phyloP scores from a whole-genome alignment of 805 yeast genomes.

The Candida ficus region DNA sequence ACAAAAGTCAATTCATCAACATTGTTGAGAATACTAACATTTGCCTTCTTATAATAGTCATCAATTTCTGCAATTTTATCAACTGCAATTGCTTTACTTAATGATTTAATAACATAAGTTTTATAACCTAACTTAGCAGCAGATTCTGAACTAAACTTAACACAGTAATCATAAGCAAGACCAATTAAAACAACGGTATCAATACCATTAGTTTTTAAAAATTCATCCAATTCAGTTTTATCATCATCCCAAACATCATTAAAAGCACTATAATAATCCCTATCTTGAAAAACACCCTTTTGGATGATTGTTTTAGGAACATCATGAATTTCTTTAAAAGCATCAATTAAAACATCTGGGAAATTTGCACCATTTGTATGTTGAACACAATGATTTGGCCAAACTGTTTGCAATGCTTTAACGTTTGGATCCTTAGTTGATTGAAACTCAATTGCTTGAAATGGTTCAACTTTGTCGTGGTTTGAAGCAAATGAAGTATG shows the following conservation, averaged over 20 bases:
- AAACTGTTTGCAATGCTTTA: constrained; percentile 43
- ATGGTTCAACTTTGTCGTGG: constrained; percentile 48
- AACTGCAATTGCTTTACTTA: constrained; percentile 51
- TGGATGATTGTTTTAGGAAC: constrained; percentile 43
- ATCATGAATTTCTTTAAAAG: constrained; percentile 26
- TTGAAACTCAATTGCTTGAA: constrained; percentile 38
- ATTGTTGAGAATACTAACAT: constrained; percentile 27
- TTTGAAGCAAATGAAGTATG: constrained; percentile 81
- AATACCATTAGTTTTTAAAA: constrained; percentile 42
- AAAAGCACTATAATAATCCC: constrained; percentile 89
- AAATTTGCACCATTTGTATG: constrained; percentile 60
- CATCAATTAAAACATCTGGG: constrained; percentile 42
- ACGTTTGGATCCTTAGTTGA: constrained; percentile 41
- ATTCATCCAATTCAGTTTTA: constrained; percentile 56
- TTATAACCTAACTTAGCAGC: constrained; percentile 56
- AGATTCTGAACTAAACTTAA: constrained; percentile 69
- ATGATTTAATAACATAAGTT: constrained; percentile 55
- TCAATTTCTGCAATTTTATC: constrained; percentile 35
- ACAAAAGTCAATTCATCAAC: constrained; percentile 9
- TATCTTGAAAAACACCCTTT: constrained; percentile 66
- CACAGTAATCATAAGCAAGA: constrained; percentile 84
- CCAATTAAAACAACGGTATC: constrained; percentile 72
- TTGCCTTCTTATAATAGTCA: constrained; percentile 25
- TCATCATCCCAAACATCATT: constrained; percentile 71
- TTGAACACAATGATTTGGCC: constrained; percentile 94